Evolutionary conservation across 345 rosid species (phyloP), one percentile per base, ranked within the genome.

Genomic region (Mangifera indica): DNA sequence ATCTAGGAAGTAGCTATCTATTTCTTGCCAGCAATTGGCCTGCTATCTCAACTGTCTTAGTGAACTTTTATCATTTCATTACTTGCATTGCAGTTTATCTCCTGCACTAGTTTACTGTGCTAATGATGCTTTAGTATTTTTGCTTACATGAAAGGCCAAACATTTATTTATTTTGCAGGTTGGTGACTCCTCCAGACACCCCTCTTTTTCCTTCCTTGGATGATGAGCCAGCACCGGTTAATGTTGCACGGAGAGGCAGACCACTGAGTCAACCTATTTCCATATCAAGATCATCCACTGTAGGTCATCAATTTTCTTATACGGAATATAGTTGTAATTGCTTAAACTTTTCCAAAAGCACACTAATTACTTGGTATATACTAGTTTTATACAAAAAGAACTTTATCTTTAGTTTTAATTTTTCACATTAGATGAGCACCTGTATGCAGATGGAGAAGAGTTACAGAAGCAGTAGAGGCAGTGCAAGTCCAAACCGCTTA

Each of bases 161-260:
- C 80, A 52, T 48, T 85, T 37, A 53, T 67, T 78, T 67, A 78
- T 75, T 76, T 83, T 76, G 72, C 81, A 95, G 99, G 99, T 86
- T 95, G 74, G 78, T 92, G 86, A 92, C 98, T 81, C 98, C 99
- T 67, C 99, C 99, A 0, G 98, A 95, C 62, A 91, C 99, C 57
- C 99, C 99, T 4, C 97, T 95, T 71, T 95, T 95, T 81, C 94
- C 88, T 70, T 92, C 94, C 0, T 69, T 95, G 93, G 98, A 95
- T 57, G 96, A 95, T 69, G 94, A 89, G 67, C 91, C 91, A 8
- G 85, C 78, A 15, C 78, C 86, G 65, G 83, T 81, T 68, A 85
- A 75, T 85, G 82, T 77, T 83, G 74, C 76, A 34, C 75, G 82
- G 44, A 91, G 93, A 82, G 98, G 99, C 45, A 93, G 99, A 70